phyloP scores from a whole-genome alignment of 345 rosid genomes.

The Gossypium turneri region DNA sequence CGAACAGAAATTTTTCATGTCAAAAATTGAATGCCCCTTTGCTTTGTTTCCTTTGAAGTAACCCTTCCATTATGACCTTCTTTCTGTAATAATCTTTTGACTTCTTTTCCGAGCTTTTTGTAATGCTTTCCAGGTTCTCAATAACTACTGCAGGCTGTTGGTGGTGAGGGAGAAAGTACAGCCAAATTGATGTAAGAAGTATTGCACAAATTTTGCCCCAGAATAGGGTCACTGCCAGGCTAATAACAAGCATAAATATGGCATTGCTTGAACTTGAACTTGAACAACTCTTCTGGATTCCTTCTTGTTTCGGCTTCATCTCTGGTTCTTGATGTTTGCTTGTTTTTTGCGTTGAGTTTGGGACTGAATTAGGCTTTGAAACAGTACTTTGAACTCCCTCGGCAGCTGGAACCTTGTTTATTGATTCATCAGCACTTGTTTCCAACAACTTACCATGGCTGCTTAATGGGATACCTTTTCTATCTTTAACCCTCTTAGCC shows the following conservation, averaged over 20 bases:
- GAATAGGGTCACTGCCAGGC: conserved; percentile 26
- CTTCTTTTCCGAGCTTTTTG: neutral
- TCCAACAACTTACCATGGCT: conserved; percentile 1
- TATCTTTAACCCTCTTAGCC: conserved; percentile 24
- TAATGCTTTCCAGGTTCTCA: neutral
- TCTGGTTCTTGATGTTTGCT: conserved; percentile 7
- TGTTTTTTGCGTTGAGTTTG: conserved; percentile 14
- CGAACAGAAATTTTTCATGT: conserved; percentile 21
- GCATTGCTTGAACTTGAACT: conserved; percentile 11
- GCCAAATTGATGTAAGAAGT: conserved; percentile 30
- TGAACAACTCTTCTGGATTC: neutral
- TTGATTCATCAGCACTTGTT: neutral
- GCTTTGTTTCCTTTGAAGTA: conserved; percentile 27
- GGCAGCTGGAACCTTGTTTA: neutral
- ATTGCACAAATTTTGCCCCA: conserved; percentile 43
- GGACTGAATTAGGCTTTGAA: conserved; percentile 4
- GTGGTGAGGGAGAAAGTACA: conserved; percentile 24
- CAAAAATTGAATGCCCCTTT: conserved; percentile 25
- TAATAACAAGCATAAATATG: conserved; percentile 19
- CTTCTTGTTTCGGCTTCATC: neutral
- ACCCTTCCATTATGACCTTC: conserved; percentile 32
- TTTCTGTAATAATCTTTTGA: conserved; percentile 15
- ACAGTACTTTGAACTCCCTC: neutral
- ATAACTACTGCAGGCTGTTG: neutral
- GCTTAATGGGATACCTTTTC: conserved; percentile 8